Evolutionary conservation across 2,329 filamentous ascomycete species (phyloP).

Genomic region (Xylaria sp.): DNA sequence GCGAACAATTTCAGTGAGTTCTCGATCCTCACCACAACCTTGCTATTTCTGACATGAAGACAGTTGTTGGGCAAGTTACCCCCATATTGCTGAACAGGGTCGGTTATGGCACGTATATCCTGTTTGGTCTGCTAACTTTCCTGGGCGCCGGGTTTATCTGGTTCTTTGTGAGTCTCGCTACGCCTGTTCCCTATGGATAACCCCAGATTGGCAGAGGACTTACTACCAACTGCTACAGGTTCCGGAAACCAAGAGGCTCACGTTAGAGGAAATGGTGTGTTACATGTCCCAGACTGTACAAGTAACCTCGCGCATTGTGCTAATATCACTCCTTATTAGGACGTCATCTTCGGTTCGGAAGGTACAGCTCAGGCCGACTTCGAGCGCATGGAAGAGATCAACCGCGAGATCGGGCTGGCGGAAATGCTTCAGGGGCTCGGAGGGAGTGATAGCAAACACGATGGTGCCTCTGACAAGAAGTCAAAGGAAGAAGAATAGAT

Average conservation of each 20-base stretch:
- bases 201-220: neutral
- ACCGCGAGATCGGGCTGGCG: slow-evolving; percentile 73
- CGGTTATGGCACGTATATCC: slow-evolving; percentile 76
- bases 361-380: slow-evolving; percentile 74
- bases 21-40: neutral
- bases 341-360: slow-evolving; percentile 73
- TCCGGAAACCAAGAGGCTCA: slow-evolving; percentile 72
- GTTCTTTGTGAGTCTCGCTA: slow-evolving; percentile 62
- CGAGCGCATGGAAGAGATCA: slow-evolving; percentile 79
- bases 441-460: slow-evolving; percentile 40
- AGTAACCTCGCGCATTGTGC: neutral
- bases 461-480: slow-evolving; percentile 43
- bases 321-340: slow-evolving; percentile 53
- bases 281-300: neutral
- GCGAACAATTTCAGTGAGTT: slow-evolving; percentile 63
- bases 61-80: slow-evolving; percentile 74
- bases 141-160: slow-evolving; percentile 71
- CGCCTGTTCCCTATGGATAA: neutral
- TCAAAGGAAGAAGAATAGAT: slow-evolving; percentile 23
- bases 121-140: slow-evolving; percentile 74
- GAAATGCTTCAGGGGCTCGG: slow-evolving; percentile 52
- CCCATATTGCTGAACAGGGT: slow-evolving; percentile 74
- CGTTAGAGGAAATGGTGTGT: slow-evolving; percentile 71
- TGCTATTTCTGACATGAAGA: slow-evolving; percentile 50
- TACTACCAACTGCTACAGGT: slow-evolving; percentile 23